Conservation (phyloP, 768 basidiomycete genomes). For the Gymnopilus junonius region DNA sequence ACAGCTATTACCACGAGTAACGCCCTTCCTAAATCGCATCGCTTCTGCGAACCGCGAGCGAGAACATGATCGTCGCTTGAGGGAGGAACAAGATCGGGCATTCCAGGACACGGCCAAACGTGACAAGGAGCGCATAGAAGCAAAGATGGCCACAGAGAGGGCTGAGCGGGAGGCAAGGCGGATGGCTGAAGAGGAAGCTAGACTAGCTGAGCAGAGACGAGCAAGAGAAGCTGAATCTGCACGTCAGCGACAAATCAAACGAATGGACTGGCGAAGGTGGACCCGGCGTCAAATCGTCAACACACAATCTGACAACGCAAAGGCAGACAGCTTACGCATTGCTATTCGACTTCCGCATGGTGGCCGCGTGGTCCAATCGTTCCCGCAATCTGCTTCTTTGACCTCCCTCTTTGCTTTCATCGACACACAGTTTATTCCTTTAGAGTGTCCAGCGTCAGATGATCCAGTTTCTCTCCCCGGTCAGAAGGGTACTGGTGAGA, state of each 20-base stretch:
- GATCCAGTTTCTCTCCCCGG: constrained; percentile 50
- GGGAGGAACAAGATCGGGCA: constrained; percentile 84
- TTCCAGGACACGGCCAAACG: constrained; percentile 65
- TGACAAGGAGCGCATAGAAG: constrained; percentile 73
- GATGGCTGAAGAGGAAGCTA: constrained; percentile 38
- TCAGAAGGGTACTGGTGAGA: constrained; percentile 40
- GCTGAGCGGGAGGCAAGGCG: constrained; percentile 35
- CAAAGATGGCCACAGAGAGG: constrained; percentile 49
- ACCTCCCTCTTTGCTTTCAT: constrained; percentile 76
- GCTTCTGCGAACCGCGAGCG: constrained; percentile 52
- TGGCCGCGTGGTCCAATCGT: constrained; percentile 60
- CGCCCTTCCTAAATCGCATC: constrained; percentile 72
- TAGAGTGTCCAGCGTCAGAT: constrained; percentile 35
- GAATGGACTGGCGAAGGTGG: constrained; percentile 65
- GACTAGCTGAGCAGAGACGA: constrained; percentile 18
- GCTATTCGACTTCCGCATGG: constrained; percentile 62
- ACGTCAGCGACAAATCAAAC: constrained; percentile 23
- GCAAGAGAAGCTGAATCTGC: constrained; percentile 29
- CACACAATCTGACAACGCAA: constrained; percentile 21
- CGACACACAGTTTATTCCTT: constrained; percentile 61
- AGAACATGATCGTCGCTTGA: constrained; percentile 59
- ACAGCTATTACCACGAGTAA: constrained; percentile 81
- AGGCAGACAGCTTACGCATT: constrained; percentile 41
- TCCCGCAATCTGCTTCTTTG: constrained; percentile 52
- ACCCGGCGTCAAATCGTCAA: constrained; percentile 52